These are phyloP conservation scores for Apiospora malaysiana DNA, from an alignment of 2,329 filamentous ascomycete species.

Conservation along the genomic window DNA sequence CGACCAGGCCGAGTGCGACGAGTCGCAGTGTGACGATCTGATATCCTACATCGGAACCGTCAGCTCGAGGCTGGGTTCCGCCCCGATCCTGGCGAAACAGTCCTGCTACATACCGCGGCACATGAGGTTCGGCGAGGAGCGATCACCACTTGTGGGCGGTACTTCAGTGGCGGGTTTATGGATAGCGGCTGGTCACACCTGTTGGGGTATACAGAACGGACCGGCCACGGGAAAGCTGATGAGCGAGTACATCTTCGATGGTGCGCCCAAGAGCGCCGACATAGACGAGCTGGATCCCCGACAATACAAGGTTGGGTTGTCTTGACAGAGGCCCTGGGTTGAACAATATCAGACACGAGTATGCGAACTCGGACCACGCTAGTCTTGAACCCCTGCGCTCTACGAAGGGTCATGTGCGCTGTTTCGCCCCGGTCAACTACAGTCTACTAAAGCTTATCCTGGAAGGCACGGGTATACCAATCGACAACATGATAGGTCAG, in stretches of 20 bases:
- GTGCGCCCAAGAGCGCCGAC: conserved; percentile 69
- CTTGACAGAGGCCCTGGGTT: neutral
- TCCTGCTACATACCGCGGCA: conserved; percentile 93
- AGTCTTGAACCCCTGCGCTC: neutral
- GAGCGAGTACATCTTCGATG: conserved; percentile 80
- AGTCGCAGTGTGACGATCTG: conserved; percentile 81
- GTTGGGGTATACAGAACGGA: conserved; percentile 97
- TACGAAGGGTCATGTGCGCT: neutral
- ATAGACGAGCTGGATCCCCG: conserved; percentile 71
- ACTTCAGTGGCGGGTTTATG: conserved; percentile 77
- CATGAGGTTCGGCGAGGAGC: conserved; percentile 62
- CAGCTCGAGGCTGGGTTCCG: conserved; percentile 68
- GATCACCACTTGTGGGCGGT: conserved; percentile 76
- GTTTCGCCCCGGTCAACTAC: neutral
- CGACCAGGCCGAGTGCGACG: conserved; percentile 78
- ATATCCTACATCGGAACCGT: conserved; percentile 76
- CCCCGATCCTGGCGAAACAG: conserved; percentile 76
- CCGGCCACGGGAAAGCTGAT: conserved; percentile 85
- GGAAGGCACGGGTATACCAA: too few relatives aligned
- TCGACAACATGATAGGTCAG: neutral
- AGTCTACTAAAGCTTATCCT: neutral
- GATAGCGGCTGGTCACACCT: conserved; percentile 90
- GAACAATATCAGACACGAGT: neutral
- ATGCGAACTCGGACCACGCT: neutral
- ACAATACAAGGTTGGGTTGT: conserved; percentile 58